These are phyloP conservation scores for Claviceps spartinae DNA, from an alignment of 2,329 filamentous ascomycete genomes.

Conservation along the genomic window DNA sequence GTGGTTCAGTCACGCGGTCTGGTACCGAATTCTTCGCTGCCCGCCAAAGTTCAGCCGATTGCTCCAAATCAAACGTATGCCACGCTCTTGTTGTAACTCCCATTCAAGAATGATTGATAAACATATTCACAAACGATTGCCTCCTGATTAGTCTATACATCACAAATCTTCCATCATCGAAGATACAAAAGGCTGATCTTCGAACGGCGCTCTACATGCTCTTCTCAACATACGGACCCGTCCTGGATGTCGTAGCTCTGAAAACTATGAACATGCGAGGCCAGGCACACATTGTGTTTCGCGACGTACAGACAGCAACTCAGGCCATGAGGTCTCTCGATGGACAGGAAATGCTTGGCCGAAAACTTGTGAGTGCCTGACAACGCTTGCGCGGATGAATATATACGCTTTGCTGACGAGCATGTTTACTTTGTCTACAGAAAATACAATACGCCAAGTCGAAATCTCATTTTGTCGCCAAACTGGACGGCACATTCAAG, in stretches of 20 bases:
- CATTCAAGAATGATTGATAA: not conserved
- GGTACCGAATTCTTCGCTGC: constrained; percentile 27
- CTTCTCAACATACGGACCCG: constrained; percentile 84
- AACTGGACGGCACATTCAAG: constrained; percentile 82
- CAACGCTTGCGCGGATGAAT: not conserved
- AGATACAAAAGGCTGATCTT: constrained; percentile 79
- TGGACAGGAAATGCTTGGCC: constrained; percentile 73
- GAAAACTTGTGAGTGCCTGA: constrained; percentile 55
- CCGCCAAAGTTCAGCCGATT: constrained; percentile 38
- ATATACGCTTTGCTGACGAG: not conserved
- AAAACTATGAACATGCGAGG: constrained; percentile 89
- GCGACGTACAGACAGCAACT: constrained; percentile 80
- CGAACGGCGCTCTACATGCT: constrained; percentile 81
- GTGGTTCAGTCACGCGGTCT: constrained; percentile 26
- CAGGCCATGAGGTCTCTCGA: constrained; percentile 86
- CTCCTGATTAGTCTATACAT: constrained; percentile 59
- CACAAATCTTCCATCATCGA: constrained; percentile 71
- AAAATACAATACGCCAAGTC: constrained; percentile 84
- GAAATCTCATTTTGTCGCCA: constrained; percentile 77
- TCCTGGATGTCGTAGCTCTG: constrained; percentile 81
- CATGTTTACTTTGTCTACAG: constrained; percentile 30
- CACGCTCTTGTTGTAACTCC: not conserved
- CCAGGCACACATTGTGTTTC: constrained; percentile 85
- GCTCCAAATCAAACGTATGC: constrained; percentile 65
- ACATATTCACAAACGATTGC: constrained; percentile 1